Conservation (phyloP, 148 eudicot species). For the Chenopodium berlandieri region DNA sequence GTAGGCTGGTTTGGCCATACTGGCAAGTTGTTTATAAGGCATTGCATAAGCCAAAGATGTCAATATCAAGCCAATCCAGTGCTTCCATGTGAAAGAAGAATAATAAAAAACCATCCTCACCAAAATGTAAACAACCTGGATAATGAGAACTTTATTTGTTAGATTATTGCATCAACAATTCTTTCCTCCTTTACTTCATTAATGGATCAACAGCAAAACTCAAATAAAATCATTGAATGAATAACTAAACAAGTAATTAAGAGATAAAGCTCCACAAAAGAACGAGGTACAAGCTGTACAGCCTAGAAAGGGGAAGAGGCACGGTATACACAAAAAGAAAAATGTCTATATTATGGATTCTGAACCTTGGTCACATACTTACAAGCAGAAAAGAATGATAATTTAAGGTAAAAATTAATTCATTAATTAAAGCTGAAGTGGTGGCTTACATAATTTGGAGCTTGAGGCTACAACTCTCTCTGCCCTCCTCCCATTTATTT, state of each 20-base stretch:
- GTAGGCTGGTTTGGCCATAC: conserved; percentile 75
- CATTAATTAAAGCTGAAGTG: too few relatives aligned
- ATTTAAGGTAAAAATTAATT: too few relatives aligned
- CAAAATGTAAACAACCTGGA: conserved; percentile 64
- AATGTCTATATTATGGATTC: not conserved
- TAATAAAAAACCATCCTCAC: conserved; percentile 59
- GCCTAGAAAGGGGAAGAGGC: not conserved
- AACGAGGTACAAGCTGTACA: not conserved
- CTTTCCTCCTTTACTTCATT: too few relatives aligned
- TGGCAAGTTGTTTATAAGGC: conserved; percentile 78
- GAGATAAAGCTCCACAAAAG: not conserved
- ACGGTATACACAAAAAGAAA: not conserved
- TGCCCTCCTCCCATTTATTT: too few relatives aligned
- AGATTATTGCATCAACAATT: not conserved
- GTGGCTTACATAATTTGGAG: too few relatives aligned
- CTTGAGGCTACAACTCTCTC: too few relatives aligned
- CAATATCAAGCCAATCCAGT: conserved; percentile 62
- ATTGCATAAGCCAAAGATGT: conserved; percentile 62
- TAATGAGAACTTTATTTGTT: conserved; percentile 5
- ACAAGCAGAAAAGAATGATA: too few relatives aligned
- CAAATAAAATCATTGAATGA: not conserved
- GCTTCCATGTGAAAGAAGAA: conserved; percentile 80
- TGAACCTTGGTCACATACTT: too few relatives aligned
- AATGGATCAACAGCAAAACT: not conserved
- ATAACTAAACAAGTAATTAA: not conserved